Conservation (phyloP, 805 yeast species). For the Nakazawaea anatomiae region DNA sequence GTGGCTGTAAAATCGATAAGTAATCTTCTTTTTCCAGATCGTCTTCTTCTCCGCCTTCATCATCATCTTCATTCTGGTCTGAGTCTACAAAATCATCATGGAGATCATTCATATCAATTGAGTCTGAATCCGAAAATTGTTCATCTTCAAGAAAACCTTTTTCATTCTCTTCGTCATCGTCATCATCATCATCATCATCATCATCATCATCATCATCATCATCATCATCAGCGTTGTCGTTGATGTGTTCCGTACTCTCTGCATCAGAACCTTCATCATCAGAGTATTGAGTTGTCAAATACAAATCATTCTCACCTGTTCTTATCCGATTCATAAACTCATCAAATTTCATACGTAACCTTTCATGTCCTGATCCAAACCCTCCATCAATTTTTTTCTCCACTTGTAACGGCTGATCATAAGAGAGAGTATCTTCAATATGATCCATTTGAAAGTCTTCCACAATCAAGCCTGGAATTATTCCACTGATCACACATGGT, state of each 20-base stretch:
- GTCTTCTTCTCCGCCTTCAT: constrained; percentile 16
- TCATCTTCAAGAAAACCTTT: constrained; percentile 3
- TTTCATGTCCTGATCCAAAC: constrained; percentile 57
- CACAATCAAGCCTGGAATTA: constrained; percentile 27
- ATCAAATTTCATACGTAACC: constrained; percentile 43
- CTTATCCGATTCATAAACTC: constrained; percentile 40
- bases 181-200: constrained; percentile 18
- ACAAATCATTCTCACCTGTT: constrained; percentile 39
- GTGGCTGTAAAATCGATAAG: constrained; percentile 39
- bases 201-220: constrained; percentile 15
- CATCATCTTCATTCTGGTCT: constrained; percentile 21
- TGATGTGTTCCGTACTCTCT: constrained; percentile 20
- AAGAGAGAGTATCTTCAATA: constrained; percentile 29
- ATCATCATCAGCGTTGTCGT: constrained; percentile 23
- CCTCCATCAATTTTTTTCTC: constrained; percentile 57
- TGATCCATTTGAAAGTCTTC: constrained; percentile 26
- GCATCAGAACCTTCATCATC: constrained; percentile 34
- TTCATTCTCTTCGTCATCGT: constrained; percentile 15
- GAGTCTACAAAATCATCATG: constrained; percentile 45
- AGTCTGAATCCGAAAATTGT: constrained; percentile 29
- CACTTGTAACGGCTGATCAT: constrained; percentile 35
- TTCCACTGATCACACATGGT: constrained; percentile 46
- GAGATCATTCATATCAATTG: constrained; percentile 36
- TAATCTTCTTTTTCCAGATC: constrained; percentile 13
- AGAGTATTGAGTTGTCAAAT: constrained; percentile 64